Evolutionary conservation across 73 alveolate genomes (phyloP).

Genomic region (Paramecium caudatum): DNA sequence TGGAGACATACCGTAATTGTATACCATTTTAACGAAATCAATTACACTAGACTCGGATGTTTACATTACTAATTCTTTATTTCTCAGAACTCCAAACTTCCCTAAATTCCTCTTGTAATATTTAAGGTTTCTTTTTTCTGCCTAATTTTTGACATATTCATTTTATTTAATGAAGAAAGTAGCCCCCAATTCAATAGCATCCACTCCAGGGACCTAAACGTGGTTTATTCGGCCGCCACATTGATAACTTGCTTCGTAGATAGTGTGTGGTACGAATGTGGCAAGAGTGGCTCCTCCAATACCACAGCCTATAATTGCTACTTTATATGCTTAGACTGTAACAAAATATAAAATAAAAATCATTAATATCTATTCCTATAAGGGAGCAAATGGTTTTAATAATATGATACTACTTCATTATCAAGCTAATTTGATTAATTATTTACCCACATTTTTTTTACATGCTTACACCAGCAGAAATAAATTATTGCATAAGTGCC

Average conservation of each 20-base stretch:
- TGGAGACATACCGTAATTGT: slow-evolving; percentile 21
- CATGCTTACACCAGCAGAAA: slow-evolving; percentile 24
- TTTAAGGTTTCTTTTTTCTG: background rate
- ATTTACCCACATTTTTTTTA: slow-evolving; percentile 18
- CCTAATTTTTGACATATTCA: slow-evolving; percentile 2
- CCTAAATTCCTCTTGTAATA: background rate
- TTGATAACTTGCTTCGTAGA: slow-evolving; percentile 21
- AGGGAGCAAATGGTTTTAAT: slow-evolving; percentile 6
- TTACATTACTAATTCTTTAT: background rate
- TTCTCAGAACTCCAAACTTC: background rate
- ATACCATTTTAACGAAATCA: slow-evolving; percentile 17
- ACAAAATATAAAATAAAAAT: slow-evolving; percentile 9
- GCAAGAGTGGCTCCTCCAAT: slow-evolving; percentile 55
- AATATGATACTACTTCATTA: background rate
- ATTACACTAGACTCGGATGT: background rate
- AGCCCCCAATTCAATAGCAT: slow-evolving; percentile 56
- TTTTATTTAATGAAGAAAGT: slow-evolving; percentile 21
- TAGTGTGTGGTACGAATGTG: background rate
- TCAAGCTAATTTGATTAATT: slow-evolving; percentile 11
- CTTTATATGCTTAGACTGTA: background rate
- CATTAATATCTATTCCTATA: slow-evolving; percentile 32
- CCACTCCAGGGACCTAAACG: background rate
- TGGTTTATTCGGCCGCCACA: slow-evolving; percentile 52
- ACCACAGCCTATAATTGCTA: slow-evolving; percentile 39
- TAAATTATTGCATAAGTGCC: slow-evolving; percentile 10